A percentile compares a stretch with the other conserved stretches of the same genome.
phyloP scores from a whole-genome alignment of 2,329 filamentous ascomycete species.

The Uncinocarpus reesii region DNA sequence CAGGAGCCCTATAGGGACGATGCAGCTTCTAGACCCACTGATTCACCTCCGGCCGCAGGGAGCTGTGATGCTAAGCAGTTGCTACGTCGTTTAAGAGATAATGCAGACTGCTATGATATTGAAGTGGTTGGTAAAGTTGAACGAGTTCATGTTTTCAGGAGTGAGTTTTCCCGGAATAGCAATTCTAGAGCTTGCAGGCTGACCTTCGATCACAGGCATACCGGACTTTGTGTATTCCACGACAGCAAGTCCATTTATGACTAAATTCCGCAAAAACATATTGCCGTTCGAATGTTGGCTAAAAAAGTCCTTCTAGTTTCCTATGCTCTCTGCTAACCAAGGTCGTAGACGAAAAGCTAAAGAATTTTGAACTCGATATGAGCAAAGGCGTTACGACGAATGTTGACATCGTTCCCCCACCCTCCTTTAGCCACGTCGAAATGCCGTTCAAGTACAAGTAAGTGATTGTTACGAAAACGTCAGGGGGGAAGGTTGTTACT shows the following conservation, averaged over 20 bases:
- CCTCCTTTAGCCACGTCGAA: conserved; percentile 62
- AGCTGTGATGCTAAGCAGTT: conserved; percentile 46
- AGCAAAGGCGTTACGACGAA: conserved; percentile 49
- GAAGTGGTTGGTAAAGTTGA: conserved; percentile 63
- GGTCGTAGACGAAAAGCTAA: conserved; percentile 45
- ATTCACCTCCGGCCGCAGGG: conserved; percentile 29
- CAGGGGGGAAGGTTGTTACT: conserved; percentile 22
- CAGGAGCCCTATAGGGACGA: conserved; percentile 49
- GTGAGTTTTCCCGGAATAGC: conserved; percentile 36
- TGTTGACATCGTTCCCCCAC: conserved; percentile 67
- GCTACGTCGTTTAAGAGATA: conserved; percentile 59
- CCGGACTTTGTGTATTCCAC: conserved; percentile 80
- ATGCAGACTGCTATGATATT: conserved; percentile 54
- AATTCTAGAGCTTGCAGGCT: neutral
- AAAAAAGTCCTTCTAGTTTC: neutral
- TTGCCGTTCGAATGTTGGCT: conserved; percentile 58
- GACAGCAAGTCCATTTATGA: conserved; percentile 57
- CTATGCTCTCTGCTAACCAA: neutral
- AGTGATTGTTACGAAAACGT: conserved; percentile 17
- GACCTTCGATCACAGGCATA: conserved; percentile 41
- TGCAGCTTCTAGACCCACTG: conserved; percentile 23
- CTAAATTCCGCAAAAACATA: conserved; percentile 59
- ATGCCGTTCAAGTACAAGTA: conserved; percentile 58
- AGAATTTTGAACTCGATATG: conserved; percentile 57
- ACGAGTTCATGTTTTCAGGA: conserved; percentile 77